Evolutionary conservation across 306 rosid genomes (phyloP).

Genomic region (Aeschynomene evenia): DNA sequence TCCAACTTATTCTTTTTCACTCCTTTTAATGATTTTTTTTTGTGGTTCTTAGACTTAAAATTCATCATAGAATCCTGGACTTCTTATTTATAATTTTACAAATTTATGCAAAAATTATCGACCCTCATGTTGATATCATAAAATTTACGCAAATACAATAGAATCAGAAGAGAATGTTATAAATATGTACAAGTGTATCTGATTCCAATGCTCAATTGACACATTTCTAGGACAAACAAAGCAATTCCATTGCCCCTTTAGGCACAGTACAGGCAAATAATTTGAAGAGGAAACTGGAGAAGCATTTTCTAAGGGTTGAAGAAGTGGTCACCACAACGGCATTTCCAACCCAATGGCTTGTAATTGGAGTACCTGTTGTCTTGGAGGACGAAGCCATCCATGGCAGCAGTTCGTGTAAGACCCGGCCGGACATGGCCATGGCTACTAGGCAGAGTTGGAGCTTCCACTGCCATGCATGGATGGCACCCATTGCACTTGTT

Average conservation of each 20-base stretch:
- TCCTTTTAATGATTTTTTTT: too few relatives aligned
- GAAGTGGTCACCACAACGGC: conserved; percentile 50
- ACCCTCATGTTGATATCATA: too few relatives aligned
- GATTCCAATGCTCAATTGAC: conserved; percentile 15
- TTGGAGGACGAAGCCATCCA: conserved; percentile 24
- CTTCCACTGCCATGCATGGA: conserved; percentile 83
- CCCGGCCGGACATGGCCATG: conserved; percentile 21
- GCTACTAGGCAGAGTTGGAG: conserved; percentile 39
- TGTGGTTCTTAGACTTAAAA: too few relatives aligned
- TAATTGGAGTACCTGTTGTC: conserved; percentile 54
- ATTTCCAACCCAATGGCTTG: conserved; percentile 75
- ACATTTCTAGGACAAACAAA: neutral
- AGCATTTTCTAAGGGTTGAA: conserved; percentile 46
- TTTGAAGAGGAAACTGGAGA: neutral
- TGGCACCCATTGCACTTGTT: conserved; percentile 76
- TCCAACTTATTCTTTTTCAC: too few relatives aligned
- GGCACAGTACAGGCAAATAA: neutral
- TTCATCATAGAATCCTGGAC: too few relatives aligned
- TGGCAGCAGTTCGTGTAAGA: conserved; percentile 27
- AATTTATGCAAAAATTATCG: too few relatives aligned
- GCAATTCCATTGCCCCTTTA: neutral
- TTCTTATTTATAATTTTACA: too few relatives aligned
- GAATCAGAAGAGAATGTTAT: neutral
- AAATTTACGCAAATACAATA: neutral
- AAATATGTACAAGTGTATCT: conserved; percentile 29